Evolutionary conservation across 345 rosid species (phyloP).

Genomic region (Turritis glabra): DNA sequence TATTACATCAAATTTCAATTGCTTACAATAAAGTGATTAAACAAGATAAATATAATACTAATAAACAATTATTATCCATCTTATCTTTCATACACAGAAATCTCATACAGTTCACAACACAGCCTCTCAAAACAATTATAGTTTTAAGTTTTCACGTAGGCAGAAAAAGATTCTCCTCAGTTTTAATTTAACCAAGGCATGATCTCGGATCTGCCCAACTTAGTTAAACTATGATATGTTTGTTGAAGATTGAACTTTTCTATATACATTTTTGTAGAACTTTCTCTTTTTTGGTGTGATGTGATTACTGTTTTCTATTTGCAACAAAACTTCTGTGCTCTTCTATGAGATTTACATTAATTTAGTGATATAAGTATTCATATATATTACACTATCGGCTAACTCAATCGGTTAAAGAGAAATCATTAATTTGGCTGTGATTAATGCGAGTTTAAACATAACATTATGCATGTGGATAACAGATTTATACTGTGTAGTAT

Average conservation of each 20-base stretch:
- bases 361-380: background rate
- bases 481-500: background rate
- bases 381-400: background rate
- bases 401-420: background rate
- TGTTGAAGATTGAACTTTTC: background rate
- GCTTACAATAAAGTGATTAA: too few relatives aligned
- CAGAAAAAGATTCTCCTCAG: slow-evolving; percentile 14
- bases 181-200: slow-evolving; percentile 15
- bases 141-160: background rate
- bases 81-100: background rate
- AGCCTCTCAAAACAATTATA: background rate
- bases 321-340: background rate
- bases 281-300: background rate
- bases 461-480: background rate
- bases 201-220: slow-evolving; percentile 24
- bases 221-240: background rate
- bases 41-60: too few relatives aligned
- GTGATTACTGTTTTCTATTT: background rate
- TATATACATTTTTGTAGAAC: background rate
- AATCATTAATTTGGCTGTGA: background rate
- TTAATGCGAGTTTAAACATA: background rate
- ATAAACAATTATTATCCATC: background rate
- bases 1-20: too few relatives aligned
- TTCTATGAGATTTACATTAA: background rate
- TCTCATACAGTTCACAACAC: background rate